These are phyloP conservation scores for Tetradesmus obliquus DNA, from an alignment of 139 green algal genomes.

Conservation along the genomic window DNA sequence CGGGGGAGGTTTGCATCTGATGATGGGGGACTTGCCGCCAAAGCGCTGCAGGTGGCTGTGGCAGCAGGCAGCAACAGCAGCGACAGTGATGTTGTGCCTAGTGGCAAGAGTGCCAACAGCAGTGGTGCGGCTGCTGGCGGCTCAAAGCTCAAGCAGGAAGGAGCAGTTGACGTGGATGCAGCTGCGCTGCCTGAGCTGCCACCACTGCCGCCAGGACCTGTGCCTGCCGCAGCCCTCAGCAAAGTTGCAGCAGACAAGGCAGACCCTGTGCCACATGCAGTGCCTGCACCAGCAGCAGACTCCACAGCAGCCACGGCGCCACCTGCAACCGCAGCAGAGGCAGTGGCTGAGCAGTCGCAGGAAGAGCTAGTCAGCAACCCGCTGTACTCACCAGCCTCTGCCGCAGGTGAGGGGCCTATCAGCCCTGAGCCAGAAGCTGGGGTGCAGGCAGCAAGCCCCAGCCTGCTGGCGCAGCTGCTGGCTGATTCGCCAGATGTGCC, in stretches of 20 bases:
- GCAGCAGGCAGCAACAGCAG: background rate
- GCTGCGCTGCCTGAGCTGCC: background rate
- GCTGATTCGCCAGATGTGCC: background rate
- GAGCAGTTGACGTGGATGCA: background rate
- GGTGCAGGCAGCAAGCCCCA: background rate
- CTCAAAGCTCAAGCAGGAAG: background rate
- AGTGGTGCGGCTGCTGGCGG: background rate
- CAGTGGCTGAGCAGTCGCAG: background rate
- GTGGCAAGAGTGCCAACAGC: background rate
- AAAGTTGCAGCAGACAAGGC: background rate
- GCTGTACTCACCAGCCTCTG: background rate
- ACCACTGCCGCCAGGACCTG: background rate
- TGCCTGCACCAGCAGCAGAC: background rate
- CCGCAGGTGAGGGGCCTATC: background rate
- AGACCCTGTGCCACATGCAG: background rate
- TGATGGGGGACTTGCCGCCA: background rate
- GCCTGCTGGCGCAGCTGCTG: background rate
- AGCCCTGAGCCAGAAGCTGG: background rate
- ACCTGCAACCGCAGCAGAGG: background rate
- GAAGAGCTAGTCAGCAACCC: background rate
- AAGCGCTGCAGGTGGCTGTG: background rate
- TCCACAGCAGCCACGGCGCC: background rate
- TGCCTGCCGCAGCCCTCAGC: background rate
- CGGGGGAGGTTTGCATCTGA: background rate
- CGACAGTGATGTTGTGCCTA: background rate